Base-by-base conservation (phyloP, 306 rosid genomes). In the Spatholobus suberectus region DNA sequence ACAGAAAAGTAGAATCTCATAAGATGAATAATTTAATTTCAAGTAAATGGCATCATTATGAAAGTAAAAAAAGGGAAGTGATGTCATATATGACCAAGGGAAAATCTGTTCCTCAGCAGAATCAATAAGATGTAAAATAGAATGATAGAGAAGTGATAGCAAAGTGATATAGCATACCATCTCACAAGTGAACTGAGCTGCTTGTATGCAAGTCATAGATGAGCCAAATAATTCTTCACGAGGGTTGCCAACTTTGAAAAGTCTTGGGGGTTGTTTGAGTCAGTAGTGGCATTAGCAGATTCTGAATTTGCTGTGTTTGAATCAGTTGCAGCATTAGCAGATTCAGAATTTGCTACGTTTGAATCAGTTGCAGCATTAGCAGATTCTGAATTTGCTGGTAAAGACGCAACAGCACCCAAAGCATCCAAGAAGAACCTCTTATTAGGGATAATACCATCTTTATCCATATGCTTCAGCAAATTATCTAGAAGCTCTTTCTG, bases 371-470 rank as follows among this genome's bases (percentile, higher is more conserved):
- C 9, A 40, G 88, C 78, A 70, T 14, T 83, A 70, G 67, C 47
- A 72, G 93, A 87, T n/a, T 40, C 84, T 6, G 83, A 76, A 38
- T 78, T 88, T 52, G 85, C 83, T 20, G 85, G 82, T 61, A 80
- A 80, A 81, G 99, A 90, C 27, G 78, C 94, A 86, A 93, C 73
- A 17, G 89, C 91, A 83, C 91, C 95, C 86, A 95, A 79, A 74
- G 96, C 98, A 74, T 96, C 94, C 73, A 91, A 81, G 85, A 96
- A 93, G 90, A 96, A 96, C 82, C 87, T 88, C 87, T 96, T 93
- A 80, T 93, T 94, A 18, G 98, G 97, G 79, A 94, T 88, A 37
- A 96, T 91, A 27, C 99, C 98, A 86, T 91, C 94, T 84, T 70
- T 89, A 54, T 92, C 94, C 98, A 96, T 96, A 81, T 80, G 88